Base-by-base conservation (phyloP, 2,329 filamentous ascomycete genomes). In the Clonostachys rhizophaga region DNA sequence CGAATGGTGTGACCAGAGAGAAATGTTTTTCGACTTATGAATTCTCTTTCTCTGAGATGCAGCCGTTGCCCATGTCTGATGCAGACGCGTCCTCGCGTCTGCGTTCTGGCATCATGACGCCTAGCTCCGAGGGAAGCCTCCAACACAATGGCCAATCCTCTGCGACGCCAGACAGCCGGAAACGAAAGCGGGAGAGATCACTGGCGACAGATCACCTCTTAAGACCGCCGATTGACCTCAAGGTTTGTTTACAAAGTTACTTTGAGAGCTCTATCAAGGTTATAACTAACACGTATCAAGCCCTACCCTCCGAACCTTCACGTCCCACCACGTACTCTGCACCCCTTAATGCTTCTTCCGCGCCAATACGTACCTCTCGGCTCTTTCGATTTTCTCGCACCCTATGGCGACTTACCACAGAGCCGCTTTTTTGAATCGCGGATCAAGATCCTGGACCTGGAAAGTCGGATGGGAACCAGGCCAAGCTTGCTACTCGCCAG, bases 381-480 rank as follows among this genome's bases (percentile, higher is more conserved):
- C 2, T 78, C 63, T 53, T 75, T 88, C 48, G 84, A 87, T 56
- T 71, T 83, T 37, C 62, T 69, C 18, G 64, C 70, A 11, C 73
- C 75, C 10, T 68, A 69, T 36, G 74, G 71, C 53, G 74, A 75
- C 17, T 69, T 82, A 18, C 69, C 75, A 13, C 69, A 68, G 20
- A 76, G 74, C 43, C 77, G 78, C 44, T 71, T 78, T 42, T 86
- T 81, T 59, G 79, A 84, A 54, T 79, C 80, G 8, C 72, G 76
- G 52, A 73, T 87, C 55, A 78, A 79, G 52, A 78, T 84, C 48
- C 67, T 87, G 50, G 83, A 87, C 51, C 72, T 82, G 39, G 80
- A 83, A 63, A 76, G 71, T 46, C 80, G 79, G n/a, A 72, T 81
- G 55, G 76, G 75, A 49, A 74, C 69, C 17, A 64, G 66, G 11